phyloP scores from a whole-genome alignment of 371 early-diverging fungal species.

The Saksenaea oblongispora region DNA sequence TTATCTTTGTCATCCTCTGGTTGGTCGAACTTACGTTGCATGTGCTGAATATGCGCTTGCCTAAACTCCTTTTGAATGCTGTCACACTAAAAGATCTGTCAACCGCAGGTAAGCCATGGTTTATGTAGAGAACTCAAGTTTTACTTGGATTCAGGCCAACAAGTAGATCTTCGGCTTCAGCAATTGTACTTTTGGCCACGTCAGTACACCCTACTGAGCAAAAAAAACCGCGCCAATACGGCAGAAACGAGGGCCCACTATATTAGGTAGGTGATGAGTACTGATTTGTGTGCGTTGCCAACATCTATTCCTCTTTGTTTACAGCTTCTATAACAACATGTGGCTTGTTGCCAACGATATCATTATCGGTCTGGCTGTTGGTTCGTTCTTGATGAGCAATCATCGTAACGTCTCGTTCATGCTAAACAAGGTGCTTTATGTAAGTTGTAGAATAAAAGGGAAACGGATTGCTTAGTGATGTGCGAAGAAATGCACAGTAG shows the following conservation, averaged over 20 bases:
- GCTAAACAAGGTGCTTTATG: slow-evolving; percentile 56
- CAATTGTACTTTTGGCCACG: slow-evolving; percentile 84
- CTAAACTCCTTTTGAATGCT: slow-evolving; percentile 58
- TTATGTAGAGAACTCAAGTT: neutral
- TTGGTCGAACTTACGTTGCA: slow-evolving; percentile 55
- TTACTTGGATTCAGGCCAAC: slow-evolving; percentile 52
- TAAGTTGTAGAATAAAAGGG: slow-evolving; percentile 28
- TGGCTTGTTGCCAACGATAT: slow-evolving; percentile 96
- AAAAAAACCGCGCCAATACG: slow-evolving; percentile 64
- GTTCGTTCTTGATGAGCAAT: slow-evolving; percentile 70
- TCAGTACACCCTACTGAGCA: slow-evolving; percentile 69
- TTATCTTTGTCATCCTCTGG: slow-evolving; percentile 45
- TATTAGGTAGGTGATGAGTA: slow-evolving; percentile 59
- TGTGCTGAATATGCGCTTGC: slow-evolving; percentile 55
- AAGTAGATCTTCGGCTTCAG: slow-evolving; percentile 79
- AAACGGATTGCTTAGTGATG: neutral
- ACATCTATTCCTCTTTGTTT: neutral
- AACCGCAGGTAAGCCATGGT: slow-evolving; percentile 49
- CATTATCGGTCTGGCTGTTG: slow-evolving; percentile 84
- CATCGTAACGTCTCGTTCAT: slow-evolving; percentile 56
- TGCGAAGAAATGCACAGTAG: slow-evolving; percentile 60
- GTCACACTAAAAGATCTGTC: slow-evolving; percentile 66
- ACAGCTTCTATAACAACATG: slow-evolving; percentile 90
- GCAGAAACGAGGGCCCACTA: slow-evolving; percentile 78
- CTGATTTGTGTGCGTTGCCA: neutral